Base-by-base conservation (phyloP, 31 red algal genomes). In the Asparagopsis taxiformis region DNA sequence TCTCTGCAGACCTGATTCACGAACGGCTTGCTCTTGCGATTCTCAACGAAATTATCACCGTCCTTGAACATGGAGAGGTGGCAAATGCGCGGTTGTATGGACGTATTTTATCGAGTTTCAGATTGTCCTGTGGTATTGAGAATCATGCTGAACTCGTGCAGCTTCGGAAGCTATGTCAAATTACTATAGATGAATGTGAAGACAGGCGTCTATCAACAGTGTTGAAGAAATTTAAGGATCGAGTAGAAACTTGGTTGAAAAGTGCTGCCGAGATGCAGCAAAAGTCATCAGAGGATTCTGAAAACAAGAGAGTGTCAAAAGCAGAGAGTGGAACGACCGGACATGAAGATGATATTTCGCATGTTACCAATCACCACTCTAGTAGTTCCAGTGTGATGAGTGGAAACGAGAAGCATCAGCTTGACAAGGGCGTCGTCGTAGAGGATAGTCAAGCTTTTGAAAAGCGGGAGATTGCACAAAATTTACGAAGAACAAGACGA, bases 1-100 rank as follows among this genome's bases (percentile, higher is more conserved):
- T 62, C n/a, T 55, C 72, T 23, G 83, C 83, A 52, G 83, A 71
- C 31, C 64, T 58, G 39, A 78, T 72, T n/a, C 83, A 77, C 56
- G 83, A 88, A 38, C 51, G 83, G 28, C 30, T 88, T 3, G 72
- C 83, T 20, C 72, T 69, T 34, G 30, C 46, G 11, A 65, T 88
- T 16, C 44, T 88, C 25, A 77, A 77, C 31, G 64, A 77, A 38
- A 31, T 77, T 28, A 58, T 88, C 44, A 52, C 62, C 44, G 43
- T 38, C 1, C 24, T 62, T 50, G 72, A 88, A 30, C 26, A 48
- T 1, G 64, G 39, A 22, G 72, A 76, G 30, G 22, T 33, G 7
- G 56, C 60, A 9, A 58, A 56, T 29, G 60, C 50, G 36, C 83
- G 83, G 13, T 65, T 65, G 8, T 88, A 72, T 51, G 51, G 62